phyloP scores from a whole-genome alignment of 176 grass and related monocot species.

The Urochloa ruziziensis region DNA sequence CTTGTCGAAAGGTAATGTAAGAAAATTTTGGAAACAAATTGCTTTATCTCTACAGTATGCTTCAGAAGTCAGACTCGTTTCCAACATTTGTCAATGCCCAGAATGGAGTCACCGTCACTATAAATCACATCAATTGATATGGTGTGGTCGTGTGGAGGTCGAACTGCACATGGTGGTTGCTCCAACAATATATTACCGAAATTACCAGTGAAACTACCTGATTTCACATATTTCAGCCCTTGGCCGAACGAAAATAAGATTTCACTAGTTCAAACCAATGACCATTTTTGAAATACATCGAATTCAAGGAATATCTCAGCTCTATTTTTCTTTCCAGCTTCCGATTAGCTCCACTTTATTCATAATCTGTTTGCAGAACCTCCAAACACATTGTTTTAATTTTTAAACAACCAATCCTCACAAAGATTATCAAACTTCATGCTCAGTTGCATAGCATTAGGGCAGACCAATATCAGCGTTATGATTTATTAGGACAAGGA shows the following conservation, averaged over 20 bases:
- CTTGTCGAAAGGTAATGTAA: not conserved
- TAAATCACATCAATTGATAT: not conserved
- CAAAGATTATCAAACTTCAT: too few relatives aligned
- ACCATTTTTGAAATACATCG: not conserved
- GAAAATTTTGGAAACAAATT: not conserved
- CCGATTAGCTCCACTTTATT: not conserved
- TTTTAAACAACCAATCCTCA: not conserved
- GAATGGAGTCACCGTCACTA: not conserved
- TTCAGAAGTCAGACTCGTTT: not conserved
- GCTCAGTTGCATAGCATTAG: too few relatives aligned
- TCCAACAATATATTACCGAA: too few relatives aligned
- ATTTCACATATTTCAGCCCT: too few relatives aligned
- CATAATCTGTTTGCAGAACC: not conserved
- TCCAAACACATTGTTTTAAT: not conserved
- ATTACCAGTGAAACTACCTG: too few relatives aligned
- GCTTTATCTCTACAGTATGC: not conserved
- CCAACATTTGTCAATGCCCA: not conserved
- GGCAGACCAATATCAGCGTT: not conserved
- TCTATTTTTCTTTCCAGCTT: not conserved
- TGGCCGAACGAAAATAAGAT: too few relatives aligned
- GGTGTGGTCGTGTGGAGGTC: not conserved
- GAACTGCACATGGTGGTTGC: too few relatives aligned
- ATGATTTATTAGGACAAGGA: too few relatives aligned
- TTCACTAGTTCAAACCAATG: too few relatives aligned
- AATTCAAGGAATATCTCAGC: not conserved